Conservation (phyloP, 1,139 yeast species). For the Blastobotrys arbuscula region DNA sequence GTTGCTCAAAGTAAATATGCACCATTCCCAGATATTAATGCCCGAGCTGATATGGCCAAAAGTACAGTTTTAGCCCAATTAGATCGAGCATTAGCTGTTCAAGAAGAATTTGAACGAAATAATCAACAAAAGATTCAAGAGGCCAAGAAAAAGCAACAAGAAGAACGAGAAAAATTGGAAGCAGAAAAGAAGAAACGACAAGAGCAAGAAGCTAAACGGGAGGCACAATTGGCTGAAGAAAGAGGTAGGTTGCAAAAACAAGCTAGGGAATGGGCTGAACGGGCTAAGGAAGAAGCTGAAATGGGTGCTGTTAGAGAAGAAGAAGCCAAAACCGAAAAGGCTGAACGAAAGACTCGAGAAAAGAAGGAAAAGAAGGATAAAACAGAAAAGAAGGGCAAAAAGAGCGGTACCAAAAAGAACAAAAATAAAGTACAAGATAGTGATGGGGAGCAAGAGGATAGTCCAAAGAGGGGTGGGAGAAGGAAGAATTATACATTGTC, state of each 20-base stretch:
- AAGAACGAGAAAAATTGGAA: conserved; percentile 44
- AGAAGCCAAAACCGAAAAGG: conserved; percentile 25
- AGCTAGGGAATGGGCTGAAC: conserved; percentile 76
- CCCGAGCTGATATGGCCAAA: conserved; percentile 80
- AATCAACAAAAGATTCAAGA: conserved; percentile 59
- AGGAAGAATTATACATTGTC: not conserved
- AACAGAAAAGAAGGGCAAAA: conserved; percentile 19
- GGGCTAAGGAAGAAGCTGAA: conserved; percentile 25
- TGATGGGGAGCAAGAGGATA: conserved; percentile 14
- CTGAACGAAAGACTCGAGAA: conserved; percentile 18
- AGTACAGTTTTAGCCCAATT: conserved; percentile 69
- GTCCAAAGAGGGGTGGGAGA: not conserved
- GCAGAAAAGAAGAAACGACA: conserved; percentile 32
- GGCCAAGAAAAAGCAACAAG: conserved; percentile 63
- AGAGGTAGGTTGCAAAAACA: conserved; percentile 80
- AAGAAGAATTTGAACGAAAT: conserved; percentile 57
- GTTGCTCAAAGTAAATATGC: conserved; percentile 57
- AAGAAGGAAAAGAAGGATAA: conserved; percentile 17
- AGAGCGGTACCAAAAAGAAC: not conserved
- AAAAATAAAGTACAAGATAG: conserved; percentile 5
- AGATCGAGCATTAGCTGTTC: conserved; percentile 65
- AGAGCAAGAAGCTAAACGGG: conserved; percentile 53
- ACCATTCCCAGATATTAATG: conserved; percentile 78
- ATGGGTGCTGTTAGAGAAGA: conserved; percentile 33
- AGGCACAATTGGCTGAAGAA: conserved; percentile 68